Evolutionary conservation across 169 alveolate species (phyloP).

Genomic region (Nephromyces sp.): DNA sequence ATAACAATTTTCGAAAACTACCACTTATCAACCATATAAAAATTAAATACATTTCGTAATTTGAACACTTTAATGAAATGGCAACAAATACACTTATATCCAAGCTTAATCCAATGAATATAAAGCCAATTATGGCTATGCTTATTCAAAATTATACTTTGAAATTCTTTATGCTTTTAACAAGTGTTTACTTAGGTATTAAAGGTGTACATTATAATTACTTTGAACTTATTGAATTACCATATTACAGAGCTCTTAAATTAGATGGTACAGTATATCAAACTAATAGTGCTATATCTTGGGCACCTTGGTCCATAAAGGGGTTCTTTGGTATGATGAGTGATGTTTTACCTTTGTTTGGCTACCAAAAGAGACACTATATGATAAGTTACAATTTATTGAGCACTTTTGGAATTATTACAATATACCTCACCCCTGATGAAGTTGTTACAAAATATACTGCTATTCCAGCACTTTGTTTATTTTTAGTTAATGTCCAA

Average conservation of each 20-base stretch:
- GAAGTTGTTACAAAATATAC: not conserved
- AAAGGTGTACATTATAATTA: slow-evolving; percentile 15
- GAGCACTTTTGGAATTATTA: slow-evolving; percentile 1
- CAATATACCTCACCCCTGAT: not conserved
- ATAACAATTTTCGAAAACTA: too few species aligned
- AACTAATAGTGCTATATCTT: slow-evolving; percentile 13
- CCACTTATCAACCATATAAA: too few species aligned
- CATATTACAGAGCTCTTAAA: not conserved
- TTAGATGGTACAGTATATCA: not conserved
- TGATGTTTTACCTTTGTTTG: slow-evolving; percentile 21
- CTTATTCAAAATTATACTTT: too few species aligned
- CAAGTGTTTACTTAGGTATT: slow-evolving; percentile 15
- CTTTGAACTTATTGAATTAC: not conserved
- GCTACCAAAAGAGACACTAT: slow-evolving; percentile 30
- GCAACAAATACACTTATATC: too few species aligned
- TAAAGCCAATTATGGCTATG: too few species aligned
- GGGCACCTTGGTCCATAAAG: slow-evolving; percentile 33
- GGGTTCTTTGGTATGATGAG: slow-evolving; percentile 26
- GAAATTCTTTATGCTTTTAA: slow-evolving; percentile 4
- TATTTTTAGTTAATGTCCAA: slow-evolving; percentile 15
- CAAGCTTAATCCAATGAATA: too few species aligned
- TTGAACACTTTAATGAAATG: too few species aligned
- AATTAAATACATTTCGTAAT: too few species aligned
- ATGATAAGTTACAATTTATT: slow-evolving; percentile 19
- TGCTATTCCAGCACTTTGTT: slow-evolving; percentile 7